Evolutionary conservation across 1,284 basidiomycete genomes (phyloP).

Genomic region (Vanrija humicola): DNA sequence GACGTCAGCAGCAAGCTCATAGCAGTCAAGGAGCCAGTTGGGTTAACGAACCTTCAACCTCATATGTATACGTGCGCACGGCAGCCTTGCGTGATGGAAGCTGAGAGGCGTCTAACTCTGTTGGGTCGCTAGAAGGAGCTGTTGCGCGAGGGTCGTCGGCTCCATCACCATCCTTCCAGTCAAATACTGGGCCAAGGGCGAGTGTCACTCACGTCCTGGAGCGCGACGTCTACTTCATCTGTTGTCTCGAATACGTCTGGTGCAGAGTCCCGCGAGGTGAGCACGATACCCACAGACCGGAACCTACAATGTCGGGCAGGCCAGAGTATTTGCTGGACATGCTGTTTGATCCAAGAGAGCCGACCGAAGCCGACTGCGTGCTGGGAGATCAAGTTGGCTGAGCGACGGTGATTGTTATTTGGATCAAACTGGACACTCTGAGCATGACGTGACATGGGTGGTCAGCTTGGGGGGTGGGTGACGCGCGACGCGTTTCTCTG

Average conservation of each 20-base stretch:
- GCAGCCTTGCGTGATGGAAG: slow-evolving; percentile 6
- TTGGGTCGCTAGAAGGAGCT: not conserved
- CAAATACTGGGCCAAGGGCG: not conserved
- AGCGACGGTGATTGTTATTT: too few species aligned
- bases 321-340: slow-evolving; percentile 69
- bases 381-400: too few species aligned
- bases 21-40: not conserved
- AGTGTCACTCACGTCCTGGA: slow-evolving; percentile 25
- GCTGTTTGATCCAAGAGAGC: not conserved
- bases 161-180: slow-evolving; percentile 10
- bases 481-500: too few species aligned
- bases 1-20: too few species aligned
- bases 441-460: too few species aligned
- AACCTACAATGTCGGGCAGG: slow-evolving; percentile 80
- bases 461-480: too few species aligned
- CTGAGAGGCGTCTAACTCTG: slow-evolving; percentile 4
- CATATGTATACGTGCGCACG: not conserved
- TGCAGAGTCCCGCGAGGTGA: slow-evolving; percentile 67
- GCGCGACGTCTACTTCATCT: slow-evolving; percentile 52
- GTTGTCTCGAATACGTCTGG: slow-evolving; percentile 90
- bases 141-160: slow-evolving; percentile 8
- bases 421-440: too few species aligned
- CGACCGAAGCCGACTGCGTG: too few species aligned
- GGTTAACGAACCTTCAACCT: slow-evolving; percentile 4
- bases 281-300: not conserved